Percentiles rank a stretch among this genome's conserved stretches.
Conservation (phyloP, 768 basidiomycete genomes). For the Pisolithus microcarpus region DNA sequence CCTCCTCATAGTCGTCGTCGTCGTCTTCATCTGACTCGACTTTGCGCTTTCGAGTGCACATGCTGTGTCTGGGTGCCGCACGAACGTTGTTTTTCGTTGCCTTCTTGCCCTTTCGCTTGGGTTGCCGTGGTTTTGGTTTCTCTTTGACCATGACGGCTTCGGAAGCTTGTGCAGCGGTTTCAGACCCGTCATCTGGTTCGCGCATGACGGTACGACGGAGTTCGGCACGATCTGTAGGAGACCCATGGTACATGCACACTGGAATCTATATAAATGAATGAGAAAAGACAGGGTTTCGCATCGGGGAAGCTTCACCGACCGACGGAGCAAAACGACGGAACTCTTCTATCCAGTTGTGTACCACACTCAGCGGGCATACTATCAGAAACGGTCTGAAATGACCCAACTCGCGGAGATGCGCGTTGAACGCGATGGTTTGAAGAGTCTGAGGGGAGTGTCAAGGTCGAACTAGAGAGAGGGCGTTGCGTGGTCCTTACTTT, state of each 20-base stretch:
- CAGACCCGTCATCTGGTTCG: constrained; percentile 22
- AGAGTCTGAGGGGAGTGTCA: constrained; percentile 54
- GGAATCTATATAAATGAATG: constrained; percentile 52
- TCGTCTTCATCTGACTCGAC: constrained; percentile 11
- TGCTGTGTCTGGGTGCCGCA: constrained; percentile 7
- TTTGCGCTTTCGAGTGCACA: constrained; percentile 18
- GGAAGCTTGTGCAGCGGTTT: constrained; percentile 13
- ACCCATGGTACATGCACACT: constrained; percentile 87
- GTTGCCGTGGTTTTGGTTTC: constrained; percentile 11
- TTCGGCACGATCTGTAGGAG: constrained; percentile 71
- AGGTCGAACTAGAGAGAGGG: neutral
- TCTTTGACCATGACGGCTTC: constrained; percentile 20
- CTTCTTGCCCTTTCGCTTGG: constrained; percentile 10
- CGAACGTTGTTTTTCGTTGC: constrained; percentile 6
- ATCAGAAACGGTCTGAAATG: constrained; percentile 74
- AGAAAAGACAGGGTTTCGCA: neutral
- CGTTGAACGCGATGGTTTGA: constrained; percentile 91
- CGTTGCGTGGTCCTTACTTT: constrained; percentile 40
- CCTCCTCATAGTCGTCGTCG: constrained; percentile 11
- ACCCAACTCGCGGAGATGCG: constrained; percentile 71
- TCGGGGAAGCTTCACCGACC: constrained; percentile 31
- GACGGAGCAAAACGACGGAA: constrained; percentile 78
- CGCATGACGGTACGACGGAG: constrained; percentile 60
- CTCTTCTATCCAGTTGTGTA: constrained; percentile 88
- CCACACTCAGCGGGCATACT: constrained; percentile 88